Evolutionary conservation across 2,329 filamentous ascomycete species (phyloP), one percentile per base, ranked within the genome.

Genomic region (Cladorrhinum sp.): DNA sequence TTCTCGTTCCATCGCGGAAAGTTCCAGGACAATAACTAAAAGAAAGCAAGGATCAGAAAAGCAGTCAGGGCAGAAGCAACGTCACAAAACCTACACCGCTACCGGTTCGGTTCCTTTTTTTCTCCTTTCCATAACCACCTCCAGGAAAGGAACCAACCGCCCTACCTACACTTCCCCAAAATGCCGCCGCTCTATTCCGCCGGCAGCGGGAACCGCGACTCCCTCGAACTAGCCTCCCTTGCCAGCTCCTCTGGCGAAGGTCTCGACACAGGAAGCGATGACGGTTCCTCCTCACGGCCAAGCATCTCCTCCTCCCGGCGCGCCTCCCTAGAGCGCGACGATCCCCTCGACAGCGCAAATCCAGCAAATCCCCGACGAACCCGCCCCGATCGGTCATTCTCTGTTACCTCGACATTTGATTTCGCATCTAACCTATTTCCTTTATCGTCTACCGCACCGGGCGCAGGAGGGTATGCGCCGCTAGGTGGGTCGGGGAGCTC

Each of bases 371-470:
- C 73, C 72, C 70, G 69, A 80, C 73, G 71, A 76, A 53, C 71
- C 51, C 57, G 61, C 58, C 58, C 68, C 81, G 77, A 74, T 61
- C 89, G 94, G 64, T 90, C 91, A 18, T 96, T 94, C 76, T 97
- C 93, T 10, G 86, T 96, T 52, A 92, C 90, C 10, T 98, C 94
- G 5, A 92, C 90, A 58, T 99, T 99, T 75, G 94, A 98, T 77
- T 97, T 97, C 73, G 88, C 91, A n/a, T 86, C 89, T 60, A 96
- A 92, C 69, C 82, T 99, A 50, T 98, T 97, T 70, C 95, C 95
- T 0, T 80, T 99, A 54, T 95, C 92, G 56, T 92, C 93, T 52
- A 94, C 91, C 1, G 80, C 89, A 3, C 86, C 82, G 6, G 82
- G 81, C 3, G 86, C 82, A 6, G 82, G 81, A 58, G 86, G 89